These are phyloP conservation scores for Verticillium klebahnii DNA, from an alignment of 2,329 filamentous ascomycete species.

Conservation along the genomic window DNA sequence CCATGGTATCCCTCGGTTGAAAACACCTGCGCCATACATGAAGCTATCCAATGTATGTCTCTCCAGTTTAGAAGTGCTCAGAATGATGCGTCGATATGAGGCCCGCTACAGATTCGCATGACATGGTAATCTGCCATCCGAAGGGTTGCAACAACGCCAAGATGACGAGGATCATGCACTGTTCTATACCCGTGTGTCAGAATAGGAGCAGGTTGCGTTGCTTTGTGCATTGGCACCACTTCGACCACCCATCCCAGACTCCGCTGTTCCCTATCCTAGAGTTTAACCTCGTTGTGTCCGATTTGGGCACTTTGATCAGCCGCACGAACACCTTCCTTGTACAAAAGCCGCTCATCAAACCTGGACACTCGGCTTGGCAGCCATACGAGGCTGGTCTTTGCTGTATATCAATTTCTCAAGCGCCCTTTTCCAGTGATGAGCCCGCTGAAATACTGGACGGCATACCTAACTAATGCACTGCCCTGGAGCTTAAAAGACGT, in stretches of 20 bases:
- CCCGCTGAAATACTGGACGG: too few relatives aligned
- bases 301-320: neutral
- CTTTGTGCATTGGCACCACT: neutral
- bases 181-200: too few relatives aligned
- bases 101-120: neutral
- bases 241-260: neutral
- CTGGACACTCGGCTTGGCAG: neutral
- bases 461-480: too few relatives aligned
- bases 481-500: too few relatives aligned
- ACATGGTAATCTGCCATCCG: neutral
- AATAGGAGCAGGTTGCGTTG: neutral
- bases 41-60: too few relatives aligned
- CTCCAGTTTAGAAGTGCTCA: neutral
- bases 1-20: too few relatives aligned
- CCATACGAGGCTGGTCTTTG: neutral
- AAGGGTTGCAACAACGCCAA: neutral
- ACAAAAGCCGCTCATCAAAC: neutral
- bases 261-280: neutral
- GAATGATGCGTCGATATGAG: neutral
- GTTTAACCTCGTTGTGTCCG: neutral
- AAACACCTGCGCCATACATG: too few relatives aligned
- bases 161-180: neutral
- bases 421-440: too few relatives aligned
- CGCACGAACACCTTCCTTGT: neutral
- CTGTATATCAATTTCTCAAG: too few relatives aligned